Evolutionary conservation across 2,329 filamentous ascomycete genomes (phyloP), one percentile per base, ranked within the genome.

Genomic region (Mariannaea elegans): DNA sequence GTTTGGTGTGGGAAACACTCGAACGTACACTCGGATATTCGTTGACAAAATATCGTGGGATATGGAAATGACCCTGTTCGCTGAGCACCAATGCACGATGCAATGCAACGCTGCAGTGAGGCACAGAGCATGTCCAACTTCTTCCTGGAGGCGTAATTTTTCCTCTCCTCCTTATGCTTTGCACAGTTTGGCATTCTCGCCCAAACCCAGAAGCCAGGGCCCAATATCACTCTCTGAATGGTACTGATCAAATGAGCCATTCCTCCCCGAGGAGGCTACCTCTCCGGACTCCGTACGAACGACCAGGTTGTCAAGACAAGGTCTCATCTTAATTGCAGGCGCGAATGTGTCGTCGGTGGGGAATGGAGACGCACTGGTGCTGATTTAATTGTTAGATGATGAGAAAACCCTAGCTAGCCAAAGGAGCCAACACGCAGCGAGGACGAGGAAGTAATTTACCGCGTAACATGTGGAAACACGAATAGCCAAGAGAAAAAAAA

Each of bases 281-380:
- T n/a, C n/a, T n/a, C n/a, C n/a, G n/a, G n/a, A 29, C 27, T 12
- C 7, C 27, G 27, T 12, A 31, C 7, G 7, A 31, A 31, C 12
- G 27, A 71, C 61, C 47, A 47, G 61, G 50, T 44, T 59, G 64
- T 62, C 57, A 67, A 69, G 65, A 64, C 55, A 63, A 45, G 51
- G 67, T 65, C 68, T 71, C 68, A 71, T 71, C 62, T 71, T 71
- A 68, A 68, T 67, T 68, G 65, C 59, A 60, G 59, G 50, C 44
- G 56, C 52, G 51, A 65, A 58, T 57, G 51, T 29, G 54, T 52
- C 57, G 58, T 54, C 44, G 32, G 63, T 71, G 68, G 67, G 65
- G 57, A 14, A 47, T 12, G 27, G 29, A 29, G 36, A 45, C 19
- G 7, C 29, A 29, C 13, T 47, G 34, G 36, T 29, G 36, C 19